Base-by-base conservation (phyloP, 257 asterid species). In the Oldenlandia corymbosa region DNA sequence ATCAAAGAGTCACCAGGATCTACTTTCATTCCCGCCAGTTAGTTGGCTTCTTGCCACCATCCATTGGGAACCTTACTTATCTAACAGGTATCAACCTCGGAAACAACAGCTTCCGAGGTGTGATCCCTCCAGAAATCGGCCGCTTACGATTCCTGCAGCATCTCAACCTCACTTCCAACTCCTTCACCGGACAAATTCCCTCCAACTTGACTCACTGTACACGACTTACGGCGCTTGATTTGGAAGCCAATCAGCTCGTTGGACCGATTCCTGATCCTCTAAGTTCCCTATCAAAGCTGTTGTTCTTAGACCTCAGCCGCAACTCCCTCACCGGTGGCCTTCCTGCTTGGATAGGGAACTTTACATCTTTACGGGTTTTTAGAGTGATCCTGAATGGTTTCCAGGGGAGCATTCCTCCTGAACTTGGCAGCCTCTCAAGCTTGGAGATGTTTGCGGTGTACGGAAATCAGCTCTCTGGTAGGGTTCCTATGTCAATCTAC, bases 41-140 rank as follows among this genome's bases (percentile, higher is more conserved):
- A 41, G 31, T 20, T 27, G 84, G 82, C 16, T 26, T 62, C 12
- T 26, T 80, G 55, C 45, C 78, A n/a, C 78, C 78, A 23, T 64
- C 62, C 50, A 34, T 79, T 45, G 84, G 81, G 9, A 79, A 79
- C 39, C 70, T 79, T 27, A 72, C 75, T 23, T 79, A 72, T 36
- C 59, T 75, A 34, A 67, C 30, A 28, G 27, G 2, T 2, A 65
- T 79, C 21, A 16, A 5, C 16, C 70, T 79, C 2, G 37, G 43
- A 27, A 68, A 68, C 13, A 78, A 74, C 54, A 59, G 37, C 34
- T 75, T 78, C 53, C 26, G 31, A 0, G 80, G 78, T 28, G 43
- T 50, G 16, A 71, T 78, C 10, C 80, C 84, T 0, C n/a, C 59
- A 21, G 80, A 73, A 27, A 14, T 80, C 8, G 80, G 76, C 13